Conservation (phyloP, 192 early-diverging fungal species). For the Diversispora epigaea region DNA sequence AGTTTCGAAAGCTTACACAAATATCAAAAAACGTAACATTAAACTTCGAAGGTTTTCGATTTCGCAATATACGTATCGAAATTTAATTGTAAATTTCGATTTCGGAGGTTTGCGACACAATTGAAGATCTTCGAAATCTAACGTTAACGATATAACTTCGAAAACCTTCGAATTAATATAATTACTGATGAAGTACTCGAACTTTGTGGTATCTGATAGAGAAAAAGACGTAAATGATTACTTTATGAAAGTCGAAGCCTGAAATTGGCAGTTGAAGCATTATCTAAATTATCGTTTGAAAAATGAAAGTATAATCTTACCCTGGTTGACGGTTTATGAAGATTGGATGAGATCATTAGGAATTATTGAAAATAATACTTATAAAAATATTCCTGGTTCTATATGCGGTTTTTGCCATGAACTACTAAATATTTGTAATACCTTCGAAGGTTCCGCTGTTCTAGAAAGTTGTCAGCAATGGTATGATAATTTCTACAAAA, state of each 20-base stretch:
- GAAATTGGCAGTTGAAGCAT: background rate
- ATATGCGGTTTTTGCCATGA: background rate
- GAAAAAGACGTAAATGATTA: background rate
- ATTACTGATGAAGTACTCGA: no score
- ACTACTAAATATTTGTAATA: background rate
- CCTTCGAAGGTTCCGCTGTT: background rate
- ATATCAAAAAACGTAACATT: no score
- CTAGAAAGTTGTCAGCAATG: conserved; percentile 1
- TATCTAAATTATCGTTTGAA: conserved; percentile 4
- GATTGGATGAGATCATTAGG: background rate
- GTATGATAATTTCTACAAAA: background rate
- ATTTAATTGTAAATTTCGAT: no score
- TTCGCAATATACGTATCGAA: no score
- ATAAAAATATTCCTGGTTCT: background rate
- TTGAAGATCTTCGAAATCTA: no score
- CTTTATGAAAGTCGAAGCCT: background rate
- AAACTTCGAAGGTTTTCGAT: no score
- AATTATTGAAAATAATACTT: background rate
- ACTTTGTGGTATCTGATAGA: conserved; percentile 10
- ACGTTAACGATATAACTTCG: no score
- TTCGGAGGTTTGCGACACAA: no score
- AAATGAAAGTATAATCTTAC: conserved; percentile 9
- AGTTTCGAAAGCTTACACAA: no score
- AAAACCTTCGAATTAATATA: no score
- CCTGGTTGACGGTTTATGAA: background rate